Evolutionary conservation across 371 early-diverging fungal species (phyloP).

Genomic region (Mucor piriformis): DNA sequence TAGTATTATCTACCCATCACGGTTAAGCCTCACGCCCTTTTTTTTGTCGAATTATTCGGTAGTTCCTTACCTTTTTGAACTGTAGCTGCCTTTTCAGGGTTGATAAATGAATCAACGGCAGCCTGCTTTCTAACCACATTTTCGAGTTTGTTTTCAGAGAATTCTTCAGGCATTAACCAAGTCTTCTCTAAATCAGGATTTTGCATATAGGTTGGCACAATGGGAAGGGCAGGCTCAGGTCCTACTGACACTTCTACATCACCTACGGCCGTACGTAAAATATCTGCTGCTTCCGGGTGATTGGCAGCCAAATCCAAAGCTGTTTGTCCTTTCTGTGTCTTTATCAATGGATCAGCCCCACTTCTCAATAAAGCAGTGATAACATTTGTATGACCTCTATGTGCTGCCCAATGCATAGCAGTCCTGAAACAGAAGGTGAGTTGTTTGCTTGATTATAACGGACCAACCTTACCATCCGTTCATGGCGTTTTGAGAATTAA

Average conservation of each 20-base stretch:
- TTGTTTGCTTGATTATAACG: background rate
- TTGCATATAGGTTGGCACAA: constrained; percentile 71
- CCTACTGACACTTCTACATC: constrained; percentile 17
- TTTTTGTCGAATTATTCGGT: background rate
- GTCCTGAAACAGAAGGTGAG: constrained; percentile 46
- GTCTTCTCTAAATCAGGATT: constrained; percentile 73
- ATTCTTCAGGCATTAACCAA: constrained; percentile 75
- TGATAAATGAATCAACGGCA: constrained; percentile 21
- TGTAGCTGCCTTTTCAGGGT: background rate
- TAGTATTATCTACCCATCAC: background rate
- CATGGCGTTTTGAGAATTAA: constrained; percentile 67
- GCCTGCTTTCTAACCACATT: constrained; percentile 31
- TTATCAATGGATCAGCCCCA: constrained; percentile 58
- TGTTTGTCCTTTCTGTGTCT: constrained; percentile 61
- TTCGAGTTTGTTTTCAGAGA: constrained; percentile 51
- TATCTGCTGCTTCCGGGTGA: constrained; percentile 36
- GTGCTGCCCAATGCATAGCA: constrained; percentile 74
- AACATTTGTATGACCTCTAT: constrained; percentile 61
- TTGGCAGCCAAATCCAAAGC: constrained; percentile 62
- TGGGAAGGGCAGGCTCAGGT: constrained; percentile 45
- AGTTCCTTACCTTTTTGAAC: background rate
- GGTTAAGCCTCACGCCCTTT: background rate
- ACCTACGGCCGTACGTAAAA: constrained; percentile 36
- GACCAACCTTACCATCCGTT: constrained; percentile 78
- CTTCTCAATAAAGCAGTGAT: constrained; percentile 55